Evolutionary conservation across 108 stramenopile genomes (phyloP), one percentile per base, ranked within the genome.

Genomic region (Pseudonitzschia delicatissima): DNA sequence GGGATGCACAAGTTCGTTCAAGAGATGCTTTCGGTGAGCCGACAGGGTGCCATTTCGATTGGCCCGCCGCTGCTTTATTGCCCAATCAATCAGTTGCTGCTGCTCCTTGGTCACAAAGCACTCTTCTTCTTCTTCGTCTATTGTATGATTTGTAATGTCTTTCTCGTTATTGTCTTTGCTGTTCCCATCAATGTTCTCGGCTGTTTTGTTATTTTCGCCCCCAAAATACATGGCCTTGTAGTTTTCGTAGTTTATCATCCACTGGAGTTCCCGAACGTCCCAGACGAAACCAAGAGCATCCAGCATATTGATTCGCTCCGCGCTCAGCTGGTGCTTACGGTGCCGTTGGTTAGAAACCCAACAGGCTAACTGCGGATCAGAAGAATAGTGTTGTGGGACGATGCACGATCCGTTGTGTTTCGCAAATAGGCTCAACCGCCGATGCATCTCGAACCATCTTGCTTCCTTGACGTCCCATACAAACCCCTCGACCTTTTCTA

Each of bases 391-490:
- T 23, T 52, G 25, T 12, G 51, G 51, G 51, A 52, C 51, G 20
- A 21, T 5, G 27, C 27, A 28, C 51, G 51, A 52, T 26, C 28
- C 28, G 13, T 52, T 52, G 51, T 52, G 4, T 21, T 21, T 17
- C 28, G 25, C 27, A 21, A 21, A 52, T 17, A 2, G 27, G 27
- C 1, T 2, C 12, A 52, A 21, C 28, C 51, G 51, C 51, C 28
- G 51, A 21, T 28, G 23, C 51, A 52, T 26, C 27, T 52, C 28
- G 51, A 21, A 11, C 51, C 51, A 52, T 23, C 28, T 15, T 2
- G 25, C 27, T 37, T 61, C 60, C 37, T 36, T 18, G 9, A 35
- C 45, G 26, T 64, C 42, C 64, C 64, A 64, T 3, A 64, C 44
- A 48, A 64, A 64, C 20, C 64, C 64, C 42, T 44, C 42, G 4